These are phyloP conservation scores for Solanum sejunctum DNA, from an alignment of 257 asterid species.

Conservation along the genomic window DNA sequence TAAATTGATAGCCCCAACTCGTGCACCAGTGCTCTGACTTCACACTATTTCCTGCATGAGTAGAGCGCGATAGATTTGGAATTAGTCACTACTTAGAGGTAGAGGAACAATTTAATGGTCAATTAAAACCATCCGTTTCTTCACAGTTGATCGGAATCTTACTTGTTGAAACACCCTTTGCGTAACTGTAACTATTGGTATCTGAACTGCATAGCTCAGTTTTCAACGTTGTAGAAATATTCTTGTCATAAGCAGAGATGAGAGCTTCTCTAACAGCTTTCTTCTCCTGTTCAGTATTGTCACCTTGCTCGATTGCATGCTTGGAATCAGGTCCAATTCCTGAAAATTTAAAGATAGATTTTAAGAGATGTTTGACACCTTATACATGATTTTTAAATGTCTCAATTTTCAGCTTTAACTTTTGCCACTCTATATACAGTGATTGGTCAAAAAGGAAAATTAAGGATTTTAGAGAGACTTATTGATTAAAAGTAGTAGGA, in stretches of 20 bases:
- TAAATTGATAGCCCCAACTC: constrained; percentile 86
- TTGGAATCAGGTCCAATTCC: constrained; percentile 79
- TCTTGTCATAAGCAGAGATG: constrained; percentile 68
- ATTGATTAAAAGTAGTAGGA: background rate
- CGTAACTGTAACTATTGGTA: constrained; percentile 31
- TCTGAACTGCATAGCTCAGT: constrained; percentile 65
- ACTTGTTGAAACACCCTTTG: constrained; percentile 48
- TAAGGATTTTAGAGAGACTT: background rate
- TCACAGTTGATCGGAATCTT: constrained; percentile 12
- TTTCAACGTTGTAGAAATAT: constrained; percentile 69
- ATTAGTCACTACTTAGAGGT: background rate
- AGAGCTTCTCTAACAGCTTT: constrained; percentile 55
- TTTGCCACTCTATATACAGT: background rate
- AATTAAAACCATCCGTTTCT: background rate
- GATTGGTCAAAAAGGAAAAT: background rate
- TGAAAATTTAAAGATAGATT: constrained; percentile 12
- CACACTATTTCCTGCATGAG: constrained; percentile 31
- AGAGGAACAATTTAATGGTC: background rate
- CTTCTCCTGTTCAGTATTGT: constrained; percentile 43
- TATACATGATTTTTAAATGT: background rate
- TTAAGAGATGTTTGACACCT: background rate
- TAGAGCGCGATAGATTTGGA: background rate
- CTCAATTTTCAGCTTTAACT: background rate
- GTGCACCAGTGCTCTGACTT: constrained; percentile 81
- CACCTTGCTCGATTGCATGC: constrained; percentile 28